phyloP scores from a whole-genome alignment of 2,329 filamentous ascomycete genomes.

The Pyrenochaeta sp. region DNA sequence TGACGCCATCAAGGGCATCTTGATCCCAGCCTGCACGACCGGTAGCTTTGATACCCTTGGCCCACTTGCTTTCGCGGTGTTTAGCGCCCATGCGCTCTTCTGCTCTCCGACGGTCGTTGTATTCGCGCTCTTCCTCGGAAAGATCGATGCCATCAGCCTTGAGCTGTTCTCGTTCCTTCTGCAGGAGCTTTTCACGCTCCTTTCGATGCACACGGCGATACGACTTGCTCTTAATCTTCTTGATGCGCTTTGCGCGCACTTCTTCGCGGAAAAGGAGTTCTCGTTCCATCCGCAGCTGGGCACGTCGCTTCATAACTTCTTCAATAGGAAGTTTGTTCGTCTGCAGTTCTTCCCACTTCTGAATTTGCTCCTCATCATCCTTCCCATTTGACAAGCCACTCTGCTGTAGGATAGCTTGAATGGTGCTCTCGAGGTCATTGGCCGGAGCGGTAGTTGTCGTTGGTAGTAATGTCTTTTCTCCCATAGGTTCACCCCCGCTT shows the following conservation, averaged over 20 bases:
- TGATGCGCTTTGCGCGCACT: slow-evolving; percentile 87
- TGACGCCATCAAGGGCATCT: slow-evolving; percentile 78
- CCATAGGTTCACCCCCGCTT: slow-evolving; percentile 66
- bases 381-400: slow-evolving; percentile 77
- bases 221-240: slow-evolving; percentile 98
- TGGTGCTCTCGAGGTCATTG: slow-evolving; percentile 85
- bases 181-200: slow-evolving; percentile 68
- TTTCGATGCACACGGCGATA: slow-evolving; percentile 93
- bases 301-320: slow-evolving; percentile 75
- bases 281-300: slow-evolving; percentile 79
- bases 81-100: slow-evolving; percentile 85
- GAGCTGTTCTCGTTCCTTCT: slow-evolving; percentile 66
- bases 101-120: slow-evolving; percentile 76
- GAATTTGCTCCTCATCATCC: slow-evolving; percentile 68
- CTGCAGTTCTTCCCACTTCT: slow-evolving; percentile 73
- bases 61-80: slow-evolving; percentile 91
- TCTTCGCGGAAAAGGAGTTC: slow-evolving; percentile 90
- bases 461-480: slow-evolving; percentile 71
- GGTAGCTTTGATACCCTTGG: slow-evolving; percentile 80
- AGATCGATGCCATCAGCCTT: slow-evolving; percentile 67
- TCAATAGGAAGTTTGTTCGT: slow-evolving; percentile 76
- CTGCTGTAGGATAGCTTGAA: slow-evolving; percentile 88
- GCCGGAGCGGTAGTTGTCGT: slow-evolving; percentile 67
- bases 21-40: slow-evolving; percentile 89
- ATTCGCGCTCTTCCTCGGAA: slow-evolving; percentile 71